Conservation (phyloP, 2,329 filamentous ascomycete genomes). For the Gnomoniopsis sp. region DNA sequence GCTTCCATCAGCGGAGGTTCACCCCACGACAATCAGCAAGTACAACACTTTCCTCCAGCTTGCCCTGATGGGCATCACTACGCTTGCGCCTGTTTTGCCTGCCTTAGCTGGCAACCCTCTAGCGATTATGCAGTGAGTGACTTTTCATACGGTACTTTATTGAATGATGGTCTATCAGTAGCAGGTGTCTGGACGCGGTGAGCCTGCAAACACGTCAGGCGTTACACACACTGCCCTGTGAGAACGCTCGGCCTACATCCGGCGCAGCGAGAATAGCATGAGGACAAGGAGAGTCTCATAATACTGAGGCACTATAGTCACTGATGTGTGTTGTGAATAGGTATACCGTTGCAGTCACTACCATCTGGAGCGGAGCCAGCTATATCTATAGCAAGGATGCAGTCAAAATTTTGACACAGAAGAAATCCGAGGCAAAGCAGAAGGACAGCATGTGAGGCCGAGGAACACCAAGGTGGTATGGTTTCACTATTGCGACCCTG, state of each 20-base stretch:
- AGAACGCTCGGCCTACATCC: too few relatives aligned
- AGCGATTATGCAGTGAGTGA: constrained; percentile 60
- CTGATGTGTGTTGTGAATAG: constrained; percentile 37
- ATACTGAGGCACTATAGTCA: not conserved
- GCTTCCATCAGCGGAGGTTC: constrained; percentile 80
- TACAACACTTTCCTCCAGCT: constrained; percentile 93
- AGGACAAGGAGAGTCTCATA: too few relatives aligned
- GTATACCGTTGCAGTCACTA: constrained; percentile 83
- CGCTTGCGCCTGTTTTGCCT: constrained; percentile 73
- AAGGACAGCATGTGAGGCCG: constrained; percentile 7
- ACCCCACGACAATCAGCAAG: constrained; percentile 80
- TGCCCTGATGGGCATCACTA: constrained; percentile 78
- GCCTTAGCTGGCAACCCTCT: constrained; percentile 52
- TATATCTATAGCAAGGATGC: constrained; percentile 90
- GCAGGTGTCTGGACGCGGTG: too few relatives aligned
- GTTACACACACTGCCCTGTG: too few relatives aligned
- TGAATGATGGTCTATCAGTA: not conserved
- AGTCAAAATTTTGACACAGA: constrained; percentile 70
- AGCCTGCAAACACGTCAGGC: too few relatives aligned
- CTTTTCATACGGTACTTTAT: not conserved
- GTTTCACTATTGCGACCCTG: not conserved
- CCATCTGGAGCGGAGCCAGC: constrained; percentile 88
- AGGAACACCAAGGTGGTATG: not conserved
- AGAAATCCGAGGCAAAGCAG: constrained; percentile 22
- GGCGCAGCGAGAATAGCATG: too few relatives aligned